A percentile compares a stretch with the other conserved stretches of the same genome.
Evolutionary conservation across 345 rosid species (phyloP).

Genomic region (Salix purpurea): DNA sequence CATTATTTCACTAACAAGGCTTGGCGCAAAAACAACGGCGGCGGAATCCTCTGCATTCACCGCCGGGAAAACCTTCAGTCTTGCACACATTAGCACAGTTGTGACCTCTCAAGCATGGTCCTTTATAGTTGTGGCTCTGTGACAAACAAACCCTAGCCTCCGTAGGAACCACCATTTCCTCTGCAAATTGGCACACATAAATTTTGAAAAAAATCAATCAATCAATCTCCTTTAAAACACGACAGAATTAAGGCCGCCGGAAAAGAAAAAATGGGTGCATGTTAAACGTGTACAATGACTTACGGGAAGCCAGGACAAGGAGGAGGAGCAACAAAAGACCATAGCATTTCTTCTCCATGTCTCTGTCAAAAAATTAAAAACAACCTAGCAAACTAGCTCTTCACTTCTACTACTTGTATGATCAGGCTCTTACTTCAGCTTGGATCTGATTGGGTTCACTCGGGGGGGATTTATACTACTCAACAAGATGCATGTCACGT

Average conservation of each 20-base stretch:
- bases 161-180: constrained; percentile 17
- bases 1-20: constrained; percentile 7
- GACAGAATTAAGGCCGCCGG: neutral
- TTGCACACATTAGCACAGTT: constrained; percentile 39
- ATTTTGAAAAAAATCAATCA: neutral
- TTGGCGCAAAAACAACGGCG: constrained; percentile 38
- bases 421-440: too few relatives aligned
- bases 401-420: neutral
- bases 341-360: constrained; percentile 11
- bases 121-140: constrained; percentile 28
- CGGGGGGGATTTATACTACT: too few relatives aligned
- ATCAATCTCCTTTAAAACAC: neutral
- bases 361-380: neutral
- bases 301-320: constrained; percentile 30
- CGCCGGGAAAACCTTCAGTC: constrained; percentile 36
- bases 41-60: constrained; percentile 30
- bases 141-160: constrained; percentile 37
- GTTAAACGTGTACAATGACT: neutral
- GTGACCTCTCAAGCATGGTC: constrained; percentile 20
- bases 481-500: too few relatives aligned
- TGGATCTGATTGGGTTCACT: too few relatives aligned
- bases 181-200: neutral
- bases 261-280: too few relatives aligned
- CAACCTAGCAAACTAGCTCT: neutral
- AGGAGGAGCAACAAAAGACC: constrained; percentile 28